Conservation (phyloP, 1,284 basidiomycete species). For the Sphagnurus paluster region DNA sequence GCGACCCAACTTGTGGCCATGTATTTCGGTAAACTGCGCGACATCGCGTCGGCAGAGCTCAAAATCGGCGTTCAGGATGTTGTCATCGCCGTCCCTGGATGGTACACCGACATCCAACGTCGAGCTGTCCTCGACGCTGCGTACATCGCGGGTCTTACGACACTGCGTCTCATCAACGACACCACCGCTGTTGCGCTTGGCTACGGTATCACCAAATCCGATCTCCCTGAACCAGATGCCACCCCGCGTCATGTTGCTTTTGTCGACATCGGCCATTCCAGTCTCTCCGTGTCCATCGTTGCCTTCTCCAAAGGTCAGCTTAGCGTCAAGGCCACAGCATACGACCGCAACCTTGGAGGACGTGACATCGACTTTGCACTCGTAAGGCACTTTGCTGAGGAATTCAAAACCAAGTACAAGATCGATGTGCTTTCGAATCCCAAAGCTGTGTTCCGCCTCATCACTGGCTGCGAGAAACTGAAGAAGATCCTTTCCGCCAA, state of each 20-base stretch:
- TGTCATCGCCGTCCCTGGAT: constrained; percentile 92
- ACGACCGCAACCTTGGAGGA: constrained; percentile 89
- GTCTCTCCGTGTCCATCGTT: constrained; percentile 81
- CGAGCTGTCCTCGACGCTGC: constrained; percentile 88
- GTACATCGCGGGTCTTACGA: constrained; percentile 83
- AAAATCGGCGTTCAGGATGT: constrained; percentile 85
- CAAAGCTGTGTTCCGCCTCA: constrained; percentile 89
- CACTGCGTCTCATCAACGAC: constrained; percentile 93
- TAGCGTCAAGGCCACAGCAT: constrained; percentile 81
- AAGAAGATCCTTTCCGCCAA: constrained; percentile 74
- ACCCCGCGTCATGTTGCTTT: constrained; percentile 86
- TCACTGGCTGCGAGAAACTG: constrained; percentile 87
- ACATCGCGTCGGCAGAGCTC: constrained; percentile 82
- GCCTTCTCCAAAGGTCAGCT: constrained; percentile 93
- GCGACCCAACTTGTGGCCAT: constrained; percentile 86
- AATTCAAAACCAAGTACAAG: constrained; percentile 94
- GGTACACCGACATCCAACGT: constrained; percentile 92
- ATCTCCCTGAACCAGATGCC: constrained; percentile 83
- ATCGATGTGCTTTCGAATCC: constrained; percentile 89
- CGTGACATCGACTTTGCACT: constrained; percentile 92
- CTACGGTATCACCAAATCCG: constrained; percentile 96
- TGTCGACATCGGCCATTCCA: constrained; percentile 91
- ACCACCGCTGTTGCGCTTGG: constrained; percentile 91
- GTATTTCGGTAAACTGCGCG: constrained; percentile 87
- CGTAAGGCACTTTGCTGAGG: constrained; percentile 81